Conservation (phyloP, 2,329 filamentous ascomycete genomes). For the Aspergillus sp. region DNA sequence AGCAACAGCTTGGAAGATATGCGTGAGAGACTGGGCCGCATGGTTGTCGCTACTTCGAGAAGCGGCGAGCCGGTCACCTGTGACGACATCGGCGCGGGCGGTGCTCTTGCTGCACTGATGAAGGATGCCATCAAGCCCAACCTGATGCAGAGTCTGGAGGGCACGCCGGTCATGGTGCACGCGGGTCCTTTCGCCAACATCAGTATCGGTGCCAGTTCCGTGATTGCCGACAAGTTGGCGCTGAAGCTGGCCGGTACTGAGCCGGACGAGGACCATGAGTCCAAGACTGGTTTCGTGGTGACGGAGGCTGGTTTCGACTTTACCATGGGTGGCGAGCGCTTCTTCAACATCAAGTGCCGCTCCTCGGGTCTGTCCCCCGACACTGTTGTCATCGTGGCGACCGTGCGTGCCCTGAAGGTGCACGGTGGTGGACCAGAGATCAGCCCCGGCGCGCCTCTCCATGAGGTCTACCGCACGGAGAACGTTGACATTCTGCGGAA, state of each 20-base stretch:
- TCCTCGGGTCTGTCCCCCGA: constrained; percentile 90
- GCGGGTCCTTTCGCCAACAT: constrained; percentile 98
- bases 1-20: constrained; percentile 85
- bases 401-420: constrained; percentile 92
- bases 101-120: constrained; percentile 91
- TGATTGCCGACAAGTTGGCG: constrained; percentile 91
- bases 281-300: constrained; percentile 87
- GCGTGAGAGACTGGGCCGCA: constrained; percentile 87
- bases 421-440: constrained; percentile 97
- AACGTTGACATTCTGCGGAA: constrained; percentile 87
- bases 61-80: constrained; percentile 89
- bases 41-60: constrained; percentile 89
- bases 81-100: constrained; percentile 90
- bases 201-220: constrained; percentile 92
- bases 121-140: constrained; percentile 99
- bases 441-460: constrained; percentile 78
- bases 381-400: constrained; percentile 91
- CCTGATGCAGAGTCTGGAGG: constrained; percentile 96
- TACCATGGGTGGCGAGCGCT: constrained; percentile 98
- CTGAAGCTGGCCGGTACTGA: constrained; percentile 95
- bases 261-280: constrained; percentile 76
- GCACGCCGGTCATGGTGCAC: constrained; percentile 95
- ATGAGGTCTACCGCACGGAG: constrained; percentile 86
- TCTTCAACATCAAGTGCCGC: constrained; percentile 99
- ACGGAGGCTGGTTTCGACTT: constrained; percentile 99